A percentile compares a stretch with the other conserved stretches of the same genome.
Conservation (phyloP, 1,284 basidiomycete species). For the Fomitiporia mediterranea region DNA sequence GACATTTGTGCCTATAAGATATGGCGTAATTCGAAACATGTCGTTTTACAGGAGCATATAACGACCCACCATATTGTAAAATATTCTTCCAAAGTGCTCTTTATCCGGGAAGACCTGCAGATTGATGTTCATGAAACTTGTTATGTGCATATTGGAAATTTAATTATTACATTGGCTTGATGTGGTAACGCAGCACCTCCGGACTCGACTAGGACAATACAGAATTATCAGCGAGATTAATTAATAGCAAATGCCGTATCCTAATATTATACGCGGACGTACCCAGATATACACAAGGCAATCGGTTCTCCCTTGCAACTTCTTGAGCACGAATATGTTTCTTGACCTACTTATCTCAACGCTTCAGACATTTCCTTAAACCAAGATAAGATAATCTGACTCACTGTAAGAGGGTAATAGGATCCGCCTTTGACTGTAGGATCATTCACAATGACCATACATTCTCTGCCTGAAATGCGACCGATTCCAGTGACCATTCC, state of each 20-base stretch:
- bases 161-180: constrained; percentile 71
- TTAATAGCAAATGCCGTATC: neutral
- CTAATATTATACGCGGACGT: constrained; percentile 20
- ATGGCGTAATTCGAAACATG: neutral
- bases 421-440: constrained; percentile 92
- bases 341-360: constrained; percentile 60
- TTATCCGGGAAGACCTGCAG: constrained; percentile 73
- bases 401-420: constrained; percentile 87
- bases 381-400: constrained; percentile 21
- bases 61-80: constrained; percentile 85
- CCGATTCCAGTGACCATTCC: constrained; percentile 91
- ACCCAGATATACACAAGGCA: constrained; percentile 94
- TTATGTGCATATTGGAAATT: neutral
- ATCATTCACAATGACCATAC: constrained; percentile 90
- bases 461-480: constrained; percentile 77
- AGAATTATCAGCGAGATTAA: constrained; percentile 3
- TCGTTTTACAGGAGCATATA: constrained; percentile 13
- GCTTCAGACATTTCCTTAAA: constrained; percentile 9
- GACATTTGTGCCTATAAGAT: constrained; percentile 80
- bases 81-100: constrained; percentile 94
- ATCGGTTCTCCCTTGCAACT: constrained; percentile 82
- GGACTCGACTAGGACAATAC: constrained; percentile 66
- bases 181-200: constrained; percentile 91
- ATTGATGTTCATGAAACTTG: neutral
- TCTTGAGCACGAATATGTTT: constrained; percentile 94